Percentiles rank a stretch among this genome's conserved stretches.
phyloP scores from a whole-genome alignment of 805 yeast genomes.

The Nematodospora valgi region DNA sequence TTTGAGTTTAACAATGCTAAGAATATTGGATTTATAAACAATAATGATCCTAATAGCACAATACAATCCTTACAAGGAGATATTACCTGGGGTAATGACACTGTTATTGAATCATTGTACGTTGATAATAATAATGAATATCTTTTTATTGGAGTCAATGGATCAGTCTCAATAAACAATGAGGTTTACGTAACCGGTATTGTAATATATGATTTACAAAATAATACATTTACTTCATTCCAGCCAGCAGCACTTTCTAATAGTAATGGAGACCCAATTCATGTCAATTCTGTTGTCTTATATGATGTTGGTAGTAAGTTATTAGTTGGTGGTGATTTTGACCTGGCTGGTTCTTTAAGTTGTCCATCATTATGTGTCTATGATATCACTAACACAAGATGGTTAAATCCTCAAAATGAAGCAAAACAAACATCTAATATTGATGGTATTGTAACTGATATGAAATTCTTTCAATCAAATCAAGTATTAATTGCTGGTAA shows the following conservation, averaged over 20 bases:
- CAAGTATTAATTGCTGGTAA: conserved; percentile 47
- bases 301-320: conserved; percentile 35
- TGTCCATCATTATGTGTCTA: conserved; percentile 70
- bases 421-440: conserved; percentile 20
- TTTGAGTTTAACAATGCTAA: conserved; percentile 29
- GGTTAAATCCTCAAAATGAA: conserved; percentile 43
- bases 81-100: conserved; percentile 21
- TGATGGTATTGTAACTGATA: conserved; percentile 51
- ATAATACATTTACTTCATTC: conserved; percentile 34
- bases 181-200: conserved; percentile 38
- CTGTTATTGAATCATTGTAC: conserved; percentile 29
- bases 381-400: conserved; percentile 49
- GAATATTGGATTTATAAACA: conserved; percentile 30
- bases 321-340: conserved; percentile 73
- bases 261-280: conserved; percentile 34
- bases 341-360: conserved; percentile 48
- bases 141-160: conserved; percentile 48
- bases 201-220: conserved; percentile 48
- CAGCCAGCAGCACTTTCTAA: conserved; percentile 51
- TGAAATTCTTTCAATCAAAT: conserved; percentile 43
- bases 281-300: conserved; percentile 33
- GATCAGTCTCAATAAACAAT: conserved; percentile 22
- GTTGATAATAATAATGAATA: conserved; percentile 29
- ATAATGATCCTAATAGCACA: conserved; percentile 13
- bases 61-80: conserved; percentile 20